Conservation (phyloP, 2,329 filamentous ascomycete genomes). For the Colletotrichum camelliae region DNA sequence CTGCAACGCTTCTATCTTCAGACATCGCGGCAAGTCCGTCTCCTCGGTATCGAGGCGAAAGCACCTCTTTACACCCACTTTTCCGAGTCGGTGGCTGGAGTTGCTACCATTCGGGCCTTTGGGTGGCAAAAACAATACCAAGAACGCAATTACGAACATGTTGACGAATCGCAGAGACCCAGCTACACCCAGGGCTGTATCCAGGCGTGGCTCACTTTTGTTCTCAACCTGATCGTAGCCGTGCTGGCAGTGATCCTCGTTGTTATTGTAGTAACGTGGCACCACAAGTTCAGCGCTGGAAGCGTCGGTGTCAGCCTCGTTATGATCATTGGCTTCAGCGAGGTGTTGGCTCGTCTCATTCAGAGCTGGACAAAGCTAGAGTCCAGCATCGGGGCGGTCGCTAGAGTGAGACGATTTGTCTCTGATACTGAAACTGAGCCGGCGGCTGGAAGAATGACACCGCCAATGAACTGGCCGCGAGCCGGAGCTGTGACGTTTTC, state of each 20-base stretch:
- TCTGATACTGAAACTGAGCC: neutral
- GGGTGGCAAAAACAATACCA: neutral
- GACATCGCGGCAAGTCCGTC: constrained; percentile 38
- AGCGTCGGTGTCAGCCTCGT: constrained; percentile 27
- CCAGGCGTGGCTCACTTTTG: neutral
- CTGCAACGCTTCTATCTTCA: constrained; percentile 37
- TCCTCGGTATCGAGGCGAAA: constrained; percentile 38
- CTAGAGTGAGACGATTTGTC: neutral
- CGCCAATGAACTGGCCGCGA: neutral
- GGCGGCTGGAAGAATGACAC: neutral
- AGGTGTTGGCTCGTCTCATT: neutral
- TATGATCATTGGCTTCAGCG: constrained; percentile 15
- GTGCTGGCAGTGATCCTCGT: neutral
- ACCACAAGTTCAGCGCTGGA: constrained; percentile 29
- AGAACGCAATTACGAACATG: neutral
- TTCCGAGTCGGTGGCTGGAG: constrained; percentile 25
- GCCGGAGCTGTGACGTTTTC: neutral
- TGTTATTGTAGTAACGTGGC: constrained; percentile 20
- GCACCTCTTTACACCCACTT: constrained; percentile 37
- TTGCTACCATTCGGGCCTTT: constrained; percentile 26
- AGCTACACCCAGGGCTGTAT: neutral
- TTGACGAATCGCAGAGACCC: neutral
- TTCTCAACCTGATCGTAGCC: neutral
- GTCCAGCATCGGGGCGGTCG: constrained; percentile 2
- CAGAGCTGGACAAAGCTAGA: constrained; percentile 27